Evolutionary conservation across 352 stramenopile species (phyloP), one percentile per base, ranked within the genome.

Genomic region (Aphanomyces cochlioides): DNA sequence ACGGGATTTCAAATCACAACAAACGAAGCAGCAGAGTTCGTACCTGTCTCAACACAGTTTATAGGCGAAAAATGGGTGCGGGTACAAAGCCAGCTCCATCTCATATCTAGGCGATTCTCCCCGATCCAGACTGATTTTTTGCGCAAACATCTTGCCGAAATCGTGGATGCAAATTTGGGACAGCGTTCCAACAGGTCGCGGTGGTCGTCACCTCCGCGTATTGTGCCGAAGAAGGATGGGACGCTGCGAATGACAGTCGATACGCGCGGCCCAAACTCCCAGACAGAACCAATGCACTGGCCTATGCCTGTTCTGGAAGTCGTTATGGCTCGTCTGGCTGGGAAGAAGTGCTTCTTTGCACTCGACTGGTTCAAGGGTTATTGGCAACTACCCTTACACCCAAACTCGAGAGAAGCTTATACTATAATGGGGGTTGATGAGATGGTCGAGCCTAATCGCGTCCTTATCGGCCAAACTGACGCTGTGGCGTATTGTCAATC

Each of bases 201-300:
- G n/a, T 53, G 45, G 45, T 53, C 45, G 45, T 53, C 45, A n/a
- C 45, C 45, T 19, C 45, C 45, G 1, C 45, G 45, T 2, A 53
- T 53, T 19, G 45, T 53, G 13, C 45, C 45, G 45, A 53, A 53
- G 28, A 53, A 53, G 45, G 45, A 53, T 53, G 45, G 45, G n/a
- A 53, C 45, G 13, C n/a, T 53, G 13, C 45, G 45, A 28, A 28
- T 28, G 28, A 28, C 28, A 28, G 28, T 28, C 28, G 28, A 28
- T 28, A 28, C 28, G 28, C 28, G 28, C 28, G 28, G 28, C 28
- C 28, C 28, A 28, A 28, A 28, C 28, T 28, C 28, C 28, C 28
- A 28, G 28, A 28, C 28, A 28, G 28, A 28, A 28, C 28, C 28
- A 28, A 28, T 28, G 28, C 28, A 28, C 28, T 28, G 28, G 28